Evolutionary conservation across 208 protist species (phyloP).

Genomic region (Trypanosoma avium): DNA sequence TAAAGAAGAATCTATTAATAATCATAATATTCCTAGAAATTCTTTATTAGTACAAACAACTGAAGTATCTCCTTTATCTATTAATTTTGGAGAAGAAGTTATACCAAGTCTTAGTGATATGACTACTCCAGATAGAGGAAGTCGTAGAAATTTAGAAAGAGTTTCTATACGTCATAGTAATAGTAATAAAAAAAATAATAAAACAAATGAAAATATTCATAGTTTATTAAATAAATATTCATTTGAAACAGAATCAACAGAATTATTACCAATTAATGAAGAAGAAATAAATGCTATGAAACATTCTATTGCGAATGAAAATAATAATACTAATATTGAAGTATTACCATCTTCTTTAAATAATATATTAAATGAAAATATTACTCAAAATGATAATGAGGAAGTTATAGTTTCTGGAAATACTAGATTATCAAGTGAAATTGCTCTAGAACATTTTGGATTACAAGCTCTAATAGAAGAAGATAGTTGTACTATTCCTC

Average conservation of each 20-base stretch:
- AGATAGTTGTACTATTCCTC: background rate
- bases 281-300: background rate
- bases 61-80: constrained; percentile 8
- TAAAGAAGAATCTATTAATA: too few species aligned
- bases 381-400: constrained; percentile 1
- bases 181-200: background rate
- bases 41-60: constrained; percentile 12
- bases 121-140: constrained; percentile 14
- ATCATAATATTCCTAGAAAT: background rate
- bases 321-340: background rate
- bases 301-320: background rate
- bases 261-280: too few species aligned
- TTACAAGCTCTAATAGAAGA: constrained; percentile 1
- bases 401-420: background rate
- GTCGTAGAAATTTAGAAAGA: background rate
- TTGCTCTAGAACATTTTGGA: constrained; percentile 25
- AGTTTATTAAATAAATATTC: too few species aligned
- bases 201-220: background rate
- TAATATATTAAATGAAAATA: background rate
- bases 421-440: background rate
- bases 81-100: background rate
- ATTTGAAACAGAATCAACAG: too few species aligned
- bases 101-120: constrained; percentile 20
- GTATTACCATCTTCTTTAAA: background rate
- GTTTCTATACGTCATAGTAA: background rate